These are phyloP conservation scores for Populus ilicifolia DNA, from an alignment of 345 rosid species.

Conservation along the genomic window DNA sequence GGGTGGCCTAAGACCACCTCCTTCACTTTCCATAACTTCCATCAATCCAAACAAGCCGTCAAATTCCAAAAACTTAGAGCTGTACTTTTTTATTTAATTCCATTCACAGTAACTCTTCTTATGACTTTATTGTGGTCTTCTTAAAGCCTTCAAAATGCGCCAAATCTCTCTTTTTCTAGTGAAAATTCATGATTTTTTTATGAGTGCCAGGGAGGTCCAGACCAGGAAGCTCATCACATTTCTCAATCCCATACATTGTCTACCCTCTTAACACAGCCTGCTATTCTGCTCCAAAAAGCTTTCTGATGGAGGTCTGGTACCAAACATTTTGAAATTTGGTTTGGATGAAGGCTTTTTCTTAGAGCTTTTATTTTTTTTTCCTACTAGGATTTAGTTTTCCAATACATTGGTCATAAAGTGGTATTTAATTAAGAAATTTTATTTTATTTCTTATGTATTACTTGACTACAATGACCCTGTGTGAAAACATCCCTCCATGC, in stretches of 20 bases:
- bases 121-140: background rate
- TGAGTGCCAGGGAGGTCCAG: background rate
- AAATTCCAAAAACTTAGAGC: background rate
- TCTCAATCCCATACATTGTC: background rate
- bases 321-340: background rate
- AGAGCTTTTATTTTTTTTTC: background rate
- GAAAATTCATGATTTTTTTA: background rate
- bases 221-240: background rate
- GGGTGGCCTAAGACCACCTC: background rate
- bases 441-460: background rate
- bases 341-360: background rate
- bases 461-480: background rate
- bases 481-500: background rate
- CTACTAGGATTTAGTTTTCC: background rate
- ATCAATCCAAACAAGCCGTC: background rate
- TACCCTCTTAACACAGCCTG: background rate
- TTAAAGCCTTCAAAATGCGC: background rate
- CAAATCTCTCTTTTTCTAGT: background rate
- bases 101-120: background rate
- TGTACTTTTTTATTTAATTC: background rate
- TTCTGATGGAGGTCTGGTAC: background rate
- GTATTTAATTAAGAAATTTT: background rate
- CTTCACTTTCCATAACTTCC: background rate
- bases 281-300: background rate
- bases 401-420: background rate